Conservation (phyloP, 192 early-diverging fungal genomes). For the Podila clonocystis region DNA sequence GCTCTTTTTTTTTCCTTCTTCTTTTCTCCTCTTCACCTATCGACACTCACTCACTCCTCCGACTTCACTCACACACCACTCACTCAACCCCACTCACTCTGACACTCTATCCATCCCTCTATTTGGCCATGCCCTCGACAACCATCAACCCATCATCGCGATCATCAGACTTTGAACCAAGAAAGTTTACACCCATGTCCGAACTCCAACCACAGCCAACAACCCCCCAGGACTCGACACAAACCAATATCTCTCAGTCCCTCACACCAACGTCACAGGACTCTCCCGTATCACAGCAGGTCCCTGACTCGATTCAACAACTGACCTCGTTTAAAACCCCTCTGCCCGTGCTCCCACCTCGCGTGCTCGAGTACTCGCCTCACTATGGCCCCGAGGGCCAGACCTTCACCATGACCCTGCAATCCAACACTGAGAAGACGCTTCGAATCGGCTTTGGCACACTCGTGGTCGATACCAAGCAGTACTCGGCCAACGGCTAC, state of each 20-base stretch:
- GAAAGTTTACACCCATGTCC: constrained; percentile 46
- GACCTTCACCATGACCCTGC: constrained; percentile 50
- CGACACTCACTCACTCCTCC: neutral
- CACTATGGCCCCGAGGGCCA: constrained; percentile 47
- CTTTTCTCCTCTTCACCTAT: neutral
- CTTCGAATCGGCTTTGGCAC: constrained; percentile 62
- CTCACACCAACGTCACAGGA: constrained; percentile 1
- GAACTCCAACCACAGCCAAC: constrained; percentile 21
- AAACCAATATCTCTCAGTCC: constrained; percentile 4
- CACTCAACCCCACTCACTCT: neutral
- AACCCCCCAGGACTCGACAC: constrained; percentile 6
- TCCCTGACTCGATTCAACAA: constrained; percentile 8
- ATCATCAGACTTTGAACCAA: constrained; percentile 43
- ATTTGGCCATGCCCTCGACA: constrained; percentile 1
- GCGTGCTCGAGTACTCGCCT: constrained; percentile 55
- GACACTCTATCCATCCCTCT: neutral
- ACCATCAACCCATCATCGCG: neutral
- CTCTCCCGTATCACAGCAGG: constrained; percentile 1
- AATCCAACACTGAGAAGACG: constrained; percentile 26
- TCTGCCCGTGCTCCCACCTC: constrained; percentile 35
- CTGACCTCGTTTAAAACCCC: constrained; percentile 6
- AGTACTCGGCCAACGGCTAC: constrained; percentile 53
- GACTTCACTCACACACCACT: neutral
- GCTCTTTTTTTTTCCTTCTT: constrained; percentile 9
- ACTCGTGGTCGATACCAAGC: constrained; percentile 61